Conservation (phyloP, 257 asterid genomes). For the Solanum pimpinellifolium region DNA sequence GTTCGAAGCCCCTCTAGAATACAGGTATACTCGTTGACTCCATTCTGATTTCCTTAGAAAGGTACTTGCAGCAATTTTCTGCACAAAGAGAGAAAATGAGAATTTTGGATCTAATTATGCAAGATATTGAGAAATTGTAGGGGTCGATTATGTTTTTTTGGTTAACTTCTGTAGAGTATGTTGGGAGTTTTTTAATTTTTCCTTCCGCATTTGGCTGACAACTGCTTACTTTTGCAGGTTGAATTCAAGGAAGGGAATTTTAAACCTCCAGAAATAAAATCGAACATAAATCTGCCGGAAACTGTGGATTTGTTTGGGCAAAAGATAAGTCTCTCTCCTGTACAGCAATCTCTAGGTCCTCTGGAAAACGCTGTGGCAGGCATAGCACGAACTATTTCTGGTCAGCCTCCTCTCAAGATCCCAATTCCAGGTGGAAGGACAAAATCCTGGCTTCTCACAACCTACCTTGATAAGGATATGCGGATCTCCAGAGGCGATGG, state of each 20-base stretch:
- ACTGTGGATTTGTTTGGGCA: conserved; percentile 61
- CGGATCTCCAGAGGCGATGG: conserved; percentile 96
- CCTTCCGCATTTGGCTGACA: background rate
- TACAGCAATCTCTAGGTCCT: conserved; percentile 63
- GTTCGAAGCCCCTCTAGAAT: conserved; percentile 79
- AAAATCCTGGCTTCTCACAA: conserved; percentile 68
- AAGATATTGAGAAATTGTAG: background rate
- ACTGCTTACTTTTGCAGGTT: conserved; percentile 33
- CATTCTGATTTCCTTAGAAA: background rate
- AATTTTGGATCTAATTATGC: background rate
- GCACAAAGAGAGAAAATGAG: background rate
- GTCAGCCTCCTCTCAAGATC: conserved; percentile 76
- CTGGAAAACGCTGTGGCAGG: conserved; percentile 53
- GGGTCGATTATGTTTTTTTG: background rate
- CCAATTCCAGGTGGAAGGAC: conserved; percentile 73
- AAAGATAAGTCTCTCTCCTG: conserved; percentile 48
- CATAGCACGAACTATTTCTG: conserved; percentile 61
- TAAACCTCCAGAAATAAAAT: conserved; percentile 84
- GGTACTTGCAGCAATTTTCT: background rate
- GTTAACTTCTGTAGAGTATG: background rate
- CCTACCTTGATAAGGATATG: conserved; percentile 81
- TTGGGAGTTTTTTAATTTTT: background rate
- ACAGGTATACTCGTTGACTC: conserved; percentile 31
- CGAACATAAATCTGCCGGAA: conserved; percentile 71
- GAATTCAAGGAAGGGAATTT: conserved; percentile 79